These are phyloP conservation scores for Sisymbrium irio DNA, from an alignment of 345 rosid species.

Conservation along the genomic window DNA sequence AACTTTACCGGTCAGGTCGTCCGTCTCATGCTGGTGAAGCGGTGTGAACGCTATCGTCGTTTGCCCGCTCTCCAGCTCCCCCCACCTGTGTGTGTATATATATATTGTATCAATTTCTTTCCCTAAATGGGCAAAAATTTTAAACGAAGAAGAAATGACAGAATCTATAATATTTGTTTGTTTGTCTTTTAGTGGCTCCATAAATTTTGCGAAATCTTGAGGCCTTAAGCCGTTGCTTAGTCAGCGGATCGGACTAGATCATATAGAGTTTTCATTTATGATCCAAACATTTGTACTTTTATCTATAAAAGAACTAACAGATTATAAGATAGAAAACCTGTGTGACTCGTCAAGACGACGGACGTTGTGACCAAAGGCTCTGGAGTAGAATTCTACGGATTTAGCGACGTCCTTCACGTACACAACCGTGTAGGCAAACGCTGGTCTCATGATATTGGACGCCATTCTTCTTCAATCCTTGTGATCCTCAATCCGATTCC, in stretches of 20 bases:
- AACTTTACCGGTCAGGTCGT: slow-evolving; percentile 63
- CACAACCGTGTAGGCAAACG: slow-evolving; percentile 58
- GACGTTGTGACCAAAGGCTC: slow-evolving; percentile 66
- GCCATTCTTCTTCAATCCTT: slow-evolving; percentile 32
- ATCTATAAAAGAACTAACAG: neutral
- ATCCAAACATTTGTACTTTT: neutral
- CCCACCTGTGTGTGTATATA: slow-evolving; percentile 57
- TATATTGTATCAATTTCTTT: neutral
- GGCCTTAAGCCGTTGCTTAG: neutral
- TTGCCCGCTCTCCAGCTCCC: slow-evolving; percentile 81
- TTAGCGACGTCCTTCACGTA: slow-evolving; percentile 71
- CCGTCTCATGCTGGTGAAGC: slow-evolving; percentile 77
- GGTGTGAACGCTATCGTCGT: slow-evolving; percentile 86
- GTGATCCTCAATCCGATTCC: neutral
- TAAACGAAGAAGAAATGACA: no score
- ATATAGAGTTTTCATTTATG: neutral
- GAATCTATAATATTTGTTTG: no score
- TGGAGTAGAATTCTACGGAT: slow-evolving; percentile 67
- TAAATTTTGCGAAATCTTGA: no score
- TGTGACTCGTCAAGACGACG: slow-evolving; percentile 72
- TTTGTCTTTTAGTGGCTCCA: no score
- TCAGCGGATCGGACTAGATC: neutral
- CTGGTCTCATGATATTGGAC: slow-evolving; percentile 43
- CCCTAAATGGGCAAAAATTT: neutral
- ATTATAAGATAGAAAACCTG: slow-evolving; percentile 37